Conservation (phyloP, 805 yeast genomes). For the Ogataea polymorpha region DNA sequence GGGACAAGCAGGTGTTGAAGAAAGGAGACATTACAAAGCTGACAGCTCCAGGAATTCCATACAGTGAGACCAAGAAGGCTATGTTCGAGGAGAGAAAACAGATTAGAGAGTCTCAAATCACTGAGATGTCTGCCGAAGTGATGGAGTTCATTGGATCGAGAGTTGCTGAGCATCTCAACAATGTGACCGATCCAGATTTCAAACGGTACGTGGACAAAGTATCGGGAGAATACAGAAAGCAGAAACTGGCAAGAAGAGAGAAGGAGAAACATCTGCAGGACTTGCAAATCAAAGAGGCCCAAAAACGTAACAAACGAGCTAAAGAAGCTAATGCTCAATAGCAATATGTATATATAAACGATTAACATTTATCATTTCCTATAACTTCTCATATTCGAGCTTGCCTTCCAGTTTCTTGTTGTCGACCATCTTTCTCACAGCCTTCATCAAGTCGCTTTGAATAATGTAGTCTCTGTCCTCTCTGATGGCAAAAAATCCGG, state of each 20-base stretch:
- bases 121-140: constrained; percentile 39
- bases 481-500: constrained; percentile 96
- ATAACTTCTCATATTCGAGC: constrained; percentile 91
- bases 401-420: constrained; percentile 96
- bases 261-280: constrained; percentile 19
- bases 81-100: constrained; percentile 52
- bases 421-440: constrained; percentile 96
- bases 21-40: constrained; percentile 60
- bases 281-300: constrained; percentile 22
- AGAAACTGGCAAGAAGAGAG: constrained; percentile 18
- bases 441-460: constrained; percentile 95
- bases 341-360: constrained; percentile 12
- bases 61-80: constrained; percentile 58
- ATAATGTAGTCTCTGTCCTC: constrained; percentile 94
- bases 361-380: constrained; percentile 13
- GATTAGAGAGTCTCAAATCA: constrained; percentile 42
- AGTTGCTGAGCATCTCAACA: constrained; percentile 36
- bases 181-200: constrained; percentile 31
- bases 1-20: constrained; percentile 52
- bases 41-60: constrained; percentile 75
- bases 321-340: constrained; percentile 14
- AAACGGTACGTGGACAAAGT: constrained; percentile 28
- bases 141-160: constrained; percentile 43
- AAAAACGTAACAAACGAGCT: constrained; percentile 23
- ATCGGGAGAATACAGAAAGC: constrained; percentile 23